Base-by-base conservation (phyloP, 2,329 filamentous ascomycete species). In the Claviceps humidiphila region DNA sequence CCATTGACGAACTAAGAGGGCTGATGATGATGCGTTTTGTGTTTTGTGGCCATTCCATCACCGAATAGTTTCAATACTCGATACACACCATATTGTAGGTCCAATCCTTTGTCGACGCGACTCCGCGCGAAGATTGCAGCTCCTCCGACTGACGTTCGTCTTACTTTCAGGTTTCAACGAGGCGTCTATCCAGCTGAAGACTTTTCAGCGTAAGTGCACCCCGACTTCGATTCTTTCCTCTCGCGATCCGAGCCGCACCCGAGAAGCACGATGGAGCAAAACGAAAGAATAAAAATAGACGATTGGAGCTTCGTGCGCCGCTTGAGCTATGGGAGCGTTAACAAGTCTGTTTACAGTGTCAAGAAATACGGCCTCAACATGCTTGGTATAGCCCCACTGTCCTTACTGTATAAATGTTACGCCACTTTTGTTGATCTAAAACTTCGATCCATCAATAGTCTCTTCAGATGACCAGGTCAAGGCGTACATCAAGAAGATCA, bases 321-420 rank as follows among this genome's bases (percentile, higher is more conserved):
- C 37, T 17, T 14, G 16, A 22, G 14, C 14, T 30, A 16, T 41
- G 41, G 14, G 30, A 26, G 38, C 11, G 17, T 24, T 49, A 20
- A 55, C 56, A 55, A 4, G 58, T 45, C 14, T 22, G 6, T 38
- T 6, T 9, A 30, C 53, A 71, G 66, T 42, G 90, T 98, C 64
- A 98, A 98, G 74, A 98, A 98, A 73, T 98, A 98, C 84, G 93
- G 93, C 62, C 80, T 98, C 63, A 97, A 95, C 63, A 95, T 96
- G 89, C 86, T 95, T 62, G 80, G 82, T 86, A 68, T 30, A 7
- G 17, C 16, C 16, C 22, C 4, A 22, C 16, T 6, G 14, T 5
- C 37, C 17, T 4, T 11, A 8, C 3, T n/a, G 1, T 11, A 9
- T 30, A 16, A 4, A 4, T 37, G 1, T 30, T n/a, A 16, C n/a